Base-by-base conservation (phyloP, 2,329 filamentous ascomycete species). In the Botryotinia convoluta region DNA sequence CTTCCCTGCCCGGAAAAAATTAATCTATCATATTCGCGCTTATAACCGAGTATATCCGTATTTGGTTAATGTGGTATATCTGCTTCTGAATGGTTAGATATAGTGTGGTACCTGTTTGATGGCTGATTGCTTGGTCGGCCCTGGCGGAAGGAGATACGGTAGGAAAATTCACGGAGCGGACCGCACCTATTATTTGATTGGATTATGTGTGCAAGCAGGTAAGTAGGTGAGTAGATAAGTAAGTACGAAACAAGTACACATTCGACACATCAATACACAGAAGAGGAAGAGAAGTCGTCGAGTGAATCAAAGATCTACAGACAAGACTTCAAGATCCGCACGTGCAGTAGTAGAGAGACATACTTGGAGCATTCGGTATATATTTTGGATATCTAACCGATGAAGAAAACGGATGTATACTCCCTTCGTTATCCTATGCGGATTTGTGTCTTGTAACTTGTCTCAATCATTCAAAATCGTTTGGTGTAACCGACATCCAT, bases 141-240 rank as follows among this genome's bases (percentile, higher is more conserved):
- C 35, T 61, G 26, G 35, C 22, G 35, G 59, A 39, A 16, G 26
- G 22, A 39, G 10, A 7, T 4, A 39, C 12, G 22, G 12, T 26
- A 7, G 26, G 5, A 16, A 35, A 54, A 18, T 54, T 6, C 14
- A 26, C 35, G 35, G 35, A 61, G 59, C 59, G 35, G 35, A 39
- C 20, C 20, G 35, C 10, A n/a, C 1, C 3, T 37, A 5, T 12
- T 8, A 18, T 22, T 26, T 61, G 35, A 39, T n/a, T 61, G 59
- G 6, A 16, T n/a, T n/a, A 18, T 39, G 59, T 22, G 1, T 22
- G 16, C 26, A 18, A 3, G n/a, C 14, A 57, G 14, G 14, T 4
- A 20, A 4, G 29, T 8, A 5, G 12, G 2, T 18, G 39, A 4
- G 59, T 8, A 16, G 2, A 0, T n/a, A 51, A 1, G 48, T 6